Base-by-base conservation (phyloP, 192 early-diverging fungal species). In the Entomortierella chlamydospora region DNA sequence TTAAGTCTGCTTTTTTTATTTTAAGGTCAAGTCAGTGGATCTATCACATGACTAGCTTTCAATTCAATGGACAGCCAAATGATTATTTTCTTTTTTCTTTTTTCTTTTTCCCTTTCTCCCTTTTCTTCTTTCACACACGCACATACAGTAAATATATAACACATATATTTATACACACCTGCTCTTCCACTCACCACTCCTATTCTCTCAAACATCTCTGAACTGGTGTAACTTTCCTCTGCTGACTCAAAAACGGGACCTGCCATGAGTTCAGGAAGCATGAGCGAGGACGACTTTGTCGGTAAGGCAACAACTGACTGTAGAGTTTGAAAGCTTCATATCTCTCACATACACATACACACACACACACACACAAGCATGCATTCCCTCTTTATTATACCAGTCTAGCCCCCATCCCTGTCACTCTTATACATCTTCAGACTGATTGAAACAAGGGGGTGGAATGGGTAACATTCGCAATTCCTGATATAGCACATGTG, bases 211-310 rank as follows among this genome's bases (percentile, higher is more conserved):
- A 22, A 26, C 43, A 29, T 26, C 22, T 17, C 37, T 47, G 25
- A 20, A 13, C 25, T 11, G 34, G n/a, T 9, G 28, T 41, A 49
- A 8, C 1, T 60, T 25, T 20, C 18, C 10, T 51, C 51, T 39
- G 39, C n/a, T 28, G 13, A 33, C 0, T 28, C 22, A 43, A n/a
- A 33, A 23, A 17, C 22, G 22, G 4, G 20, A 78, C 1, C 26
- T 22, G 33, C 9, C 22, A 78, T 78, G 73, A 78, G 73, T 49
- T 58, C 73, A 53, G 73, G 67, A 51, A 78, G 49, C 61, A 51
- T 78, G 47, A 78, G 73, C 39, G 73, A 78, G 15, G 73, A 78
- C 39, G 73, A 78, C 45, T 78, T 69, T 59, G 73, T 31, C 22
- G 73, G 73, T 78, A 78, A 78, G 67, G n/a, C n/a, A n/a, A n/a